Conservation (phyloP, 257 asterid genomes). For the Jaltomata sinuosa region DNA sequence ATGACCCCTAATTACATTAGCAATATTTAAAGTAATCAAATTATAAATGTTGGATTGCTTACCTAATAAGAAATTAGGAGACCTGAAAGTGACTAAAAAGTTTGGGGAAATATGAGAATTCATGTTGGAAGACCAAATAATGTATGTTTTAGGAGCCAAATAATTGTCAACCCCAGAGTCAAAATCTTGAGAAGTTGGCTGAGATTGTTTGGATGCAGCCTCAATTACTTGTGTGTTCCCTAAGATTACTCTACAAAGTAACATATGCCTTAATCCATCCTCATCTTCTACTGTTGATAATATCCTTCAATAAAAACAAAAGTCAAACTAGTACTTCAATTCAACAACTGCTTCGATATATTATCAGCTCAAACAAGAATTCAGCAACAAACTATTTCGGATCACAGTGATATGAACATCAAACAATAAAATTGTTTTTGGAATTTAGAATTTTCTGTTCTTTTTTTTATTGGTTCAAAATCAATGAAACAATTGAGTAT, state of each 20-base stretch:
- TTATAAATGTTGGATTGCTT: neutral
- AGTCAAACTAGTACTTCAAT: too few relatives aligned
- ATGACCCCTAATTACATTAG: neutral
- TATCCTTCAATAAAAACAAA: conserved; percentile 13
- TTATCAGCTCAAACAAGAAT: too few relatives aligned
- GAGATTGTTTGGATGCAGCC: conserved; percentile 26
- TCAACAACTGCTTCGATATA: too few relatives aligned
- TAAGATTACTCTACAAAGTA: conserved; percentile 43
- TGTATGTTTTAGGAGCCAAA: conserved; percentile 26
- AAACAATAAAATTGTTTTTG: too few relatives aligned
- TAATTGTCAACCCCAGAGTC: conserved; percentile 43
- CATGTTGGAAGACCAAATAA: conserved; percentile 33
- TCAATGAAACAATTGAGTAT: too few relatives aligned
- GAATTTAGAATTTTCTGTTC: too few relatives aligned
- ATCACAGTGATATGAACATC: too few relatives aligned
- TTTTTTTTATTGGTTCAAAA: too few relatives aligned
- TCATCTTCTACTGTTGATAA: conserved; percentile 31
- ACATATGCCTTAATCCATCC: conserved; percentile 33
- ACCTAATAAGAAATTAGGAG: neutral
- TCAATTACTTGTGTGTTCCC: conserved; percentile 30
- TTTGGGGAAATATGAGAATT: conserved; percentile 28
- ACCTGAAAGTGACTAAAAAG: conserved; percentile 25
- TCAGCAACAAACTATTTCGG: too few relatives aligned
- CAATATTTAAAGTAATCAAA: neutral
- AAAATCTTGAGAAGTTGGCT: conserved; percentile 28